Base-by-base conservation (phyloP, 2,329 filamentous ascomycete species). In the Talaromyces islandicus region DNA sequence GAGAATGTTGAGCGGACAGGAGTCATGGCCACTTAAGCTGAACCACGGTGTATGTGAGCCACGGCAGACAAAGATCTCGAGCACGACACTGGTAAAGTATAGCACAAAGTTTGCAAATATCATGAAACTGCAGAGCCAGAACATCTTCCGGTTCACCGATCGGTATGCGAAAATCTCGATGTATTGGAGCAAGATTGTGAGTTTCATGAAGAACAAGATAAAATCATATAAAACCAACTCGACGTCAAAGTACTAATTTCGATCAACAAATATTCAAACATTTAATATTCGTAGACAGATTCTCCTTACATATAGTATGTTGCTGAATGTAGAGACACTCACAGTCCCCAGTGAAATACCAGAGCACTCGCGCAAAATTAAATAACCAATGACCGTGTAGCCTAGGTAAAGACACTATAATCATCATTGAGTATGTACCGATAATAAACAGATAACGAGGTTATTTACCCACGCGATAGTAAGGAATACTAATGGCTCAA, bases 111-210 rank as follows among this genome's bases (percentile, higher is more conserved):
- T 58, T 12, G 24, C 50, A 46, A 46, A 58, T 14, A 58, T 50
- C 25, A 58, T 27, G 9, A 35, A 46, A 21, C 38, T 17, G 10
- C 46, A 58, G 17, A 48, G 30, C 56, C 56, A 58, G 5, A 51
- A 51, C 30, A 58, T 58, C 4, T 19, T 51, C 19, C 29, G 46
- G 32, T 52, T 58, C 11, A 52, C n/a, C 35, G 30, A 25, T 21
- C 12, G 10, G 30, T 46, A 48, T 4, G 56, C 48, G 19, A 58
- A 58, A 19, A 58, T 30, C 38, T 51, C 56, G 9, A 58, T 35
- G 30, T 51, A 58, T 30, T 58, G 56, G 12, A 58, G 30, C 7
- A 58, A 24, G 32, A 58, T 58, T 25, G 48, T 32, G n/a, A 38
- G 11, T 58, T 58, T 58, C 27, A 58, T 21, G 46, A 38, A 38